Base-by-base conservation (phyloP, 23 red algal species). In the Gracilaria vermiculophylla region DNA sequence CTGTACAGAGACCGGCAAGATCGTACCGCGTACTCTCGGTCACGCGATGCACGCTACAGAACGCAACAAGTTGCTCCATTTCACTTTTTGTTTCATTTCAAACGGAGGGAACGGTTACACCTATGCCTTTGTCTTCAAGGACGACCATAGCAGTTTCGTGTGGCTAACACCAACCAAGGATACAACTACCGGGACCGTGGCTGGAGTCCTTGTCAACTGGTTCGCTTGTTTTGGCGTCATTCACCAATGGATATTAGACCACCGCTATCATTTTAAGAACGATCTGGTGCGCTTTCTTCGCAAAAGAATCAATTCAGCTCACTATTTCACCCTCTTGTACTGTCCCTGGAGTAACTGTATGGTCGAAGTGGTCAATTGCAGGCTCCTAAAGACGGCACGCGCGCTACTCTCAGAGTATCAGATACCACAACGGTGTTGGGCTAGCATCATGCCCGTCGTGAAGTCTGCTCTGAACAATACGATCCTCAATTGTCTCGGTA, bases 21-120 rank as follows among this genome's bases (percentile, higher is more conserved):
- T 29, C 19, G 41, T 88, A 0, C 67, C 84, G 25, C 84, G 84
- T 41, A 69, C 69, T 40, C 61, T 77, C 35, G 69, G 84, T 47
- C 69, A 49, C 11, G 21, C 84, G 24, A 15, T 88, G 11, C 62
- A 72, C 1, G 81, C 36, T 15, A 70, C 58, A 42, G 17, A 31
- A 7, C 20, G 40, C 9, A 86, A 86, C 47, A 61, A 86, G 14
- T 17, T 71, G 0, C 12, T 86, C 14, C 61, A 84, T 8, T 84
- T 67, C 56, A 55, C 69, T 25, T 84, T 43, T 36, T 6, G 65
- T 27, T 39, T 57, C 8, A 86, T 13, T 57, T 40, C 15, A 6
- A 19, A 39, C 17, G 64, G 35, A 33, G 34, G 15, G 23, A 7
- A 73, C 39, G 81, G 58, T 23, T 41, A 24, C 20, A 5, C 12